Evolutionary conservation across 148 eudicot species (phyloP).

Genomic region (Rhododendron griersonianum): DNA sequence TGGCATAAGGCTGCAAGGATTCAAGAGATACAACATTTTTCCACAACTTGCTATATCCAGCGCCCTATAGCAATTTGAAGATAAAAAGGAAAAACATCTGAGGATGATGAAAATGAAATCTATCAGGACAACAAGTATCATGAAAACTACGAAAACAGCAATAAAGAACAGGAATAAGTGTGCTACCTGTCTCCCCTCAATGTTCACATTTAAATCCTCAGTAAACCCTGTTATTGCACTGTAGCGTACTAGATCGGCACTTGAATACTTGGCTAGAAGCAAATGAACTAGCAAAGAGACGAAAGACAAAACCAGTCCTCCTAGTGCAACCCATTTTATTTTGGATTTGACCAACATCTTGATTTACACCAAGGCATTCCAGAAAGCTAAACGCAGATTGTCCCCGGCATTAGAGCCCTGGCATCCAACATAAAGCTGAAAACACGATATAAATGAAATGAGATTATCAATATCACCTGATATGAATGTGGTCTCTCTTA

Average conservation of each 20-base stretch:
- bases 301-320: conserved; percentile 57
- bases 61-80: conserved; percentile 39
- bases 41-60: conserved; percentile 70
- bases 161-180: background rate
- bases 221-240: conserved; percentile 28
- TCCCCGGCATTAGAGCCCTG: conserved; percentile 6
- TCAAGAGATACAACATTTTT: conserved; percentile 54
- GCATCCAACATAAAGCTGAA: conserved; percentile 13
- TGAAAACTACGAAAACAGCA: background rate
- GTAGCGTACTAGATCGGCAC: conserved; percentile 42
- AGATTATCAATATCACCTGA: conserved; percentile 3
- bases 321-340: conserved; percentile 71
- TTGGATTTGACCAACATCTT: conserved; percentile 67
- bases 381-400: conserved; percentile 20
- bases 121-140: background rate
- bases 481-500: background rate
- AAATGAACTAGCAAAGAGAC: conserved; percentile 58
- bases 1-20: conserved; percentile 77
- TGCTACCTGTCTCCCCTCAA: conserved; percentile 38
- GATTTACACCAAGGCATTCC: conserved; percentile 23
- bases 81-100: background rate
- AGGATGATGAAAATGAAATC: background rate
- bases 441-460: background rate
- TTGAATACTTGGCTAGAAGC: conserved; percentile 57
- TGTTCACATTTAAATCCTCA: conserved; percentile 45